Conservation (phyloP, 805 yeast genomes). For the Candida sakaeoensis region DNA sequence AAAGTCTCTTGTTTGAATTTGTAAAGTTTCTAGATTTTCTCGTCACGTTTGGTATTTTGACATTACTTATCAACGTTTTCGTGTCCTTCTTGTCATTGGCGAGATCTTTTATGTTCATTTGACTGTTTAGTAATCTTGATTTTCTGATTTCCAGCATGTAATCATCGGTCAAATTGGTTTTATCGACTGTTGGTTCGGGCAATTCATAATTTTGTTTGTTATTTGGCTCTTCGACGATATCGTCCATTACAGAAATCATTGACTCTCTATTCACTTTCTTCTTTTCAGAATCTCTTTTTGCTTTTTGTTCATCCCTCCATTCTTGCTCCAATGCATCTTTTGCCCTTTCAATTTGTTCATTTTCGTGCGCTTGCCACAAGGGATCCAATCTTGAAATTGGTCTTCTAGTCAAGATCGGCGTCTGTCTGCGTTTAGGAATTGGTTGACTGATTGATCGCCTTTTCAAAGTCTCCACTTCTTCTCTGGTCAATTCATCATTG, state of each 20-base stretch:
- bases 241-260: constrained; percentile 30
- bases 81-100: constrained; percentile 11
- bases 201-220: constrained; percentile 22
- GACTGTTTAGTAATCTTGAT: constrained; percentile 42
- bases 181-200: constrained; percentile 35
- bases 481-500: constrained; percentile 37
- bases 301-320: constrained; percentile 11
- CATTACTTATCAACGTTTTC: constrained; percentile 53
- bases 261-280: constrained; percentile 28
- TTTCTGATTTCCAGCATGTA: constrained; percentile 43
- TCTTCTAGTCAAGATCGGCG: constrained; percentile 45
- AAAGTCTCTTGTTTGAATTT: constrained; percentile 60
- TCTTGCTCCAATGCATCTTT: constrained; percentile 34
- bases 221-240: constrained; percentile 9
- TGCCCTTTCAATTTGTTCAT: constrained; percentile 41
- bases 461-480: constrained; percentile 43
- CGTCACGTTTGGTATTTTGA: constrained; percentile 66
- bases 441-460: constrained; percentile 47
- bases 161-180: constrained; percentile 38
- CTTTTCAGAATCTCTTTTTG: constrained; percentile 4
- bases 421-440: constrained; percentile 25
- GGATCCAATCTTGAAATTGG: constrained; percentile 59
- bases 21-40: constrained; percentile 63
- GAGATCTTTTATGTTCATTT: constrained; percentile 23
- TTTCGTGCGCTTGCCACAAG: constrained; percentile 49